These are phyloP conservation scores for Magnolia changhungtana DNA, from an alignment of 164 flowering plant species.

Conservation along the genomic window DNA sequence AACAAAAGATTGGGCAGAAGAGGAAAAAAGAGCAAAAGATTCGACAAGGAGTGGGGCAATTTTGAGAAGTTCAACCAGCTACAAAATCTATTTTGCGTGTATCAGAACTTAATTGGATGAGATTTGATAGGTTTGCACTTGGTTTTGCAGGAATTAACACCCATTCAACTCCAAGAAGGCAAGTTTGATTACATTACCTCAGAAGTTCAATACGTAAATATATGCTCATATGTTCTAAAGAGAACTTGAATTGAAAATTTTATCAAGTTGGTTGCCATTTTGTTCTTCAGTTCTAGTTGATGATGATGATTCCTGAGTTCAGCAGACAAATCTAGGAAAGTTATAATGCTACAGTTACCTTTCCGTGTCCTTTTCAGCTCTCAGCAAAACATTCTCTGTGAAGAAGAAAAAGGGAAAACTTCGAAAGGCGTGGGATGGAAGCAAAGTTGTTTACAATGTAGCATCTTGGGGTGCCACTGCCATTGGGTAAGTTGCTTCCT, in stretches of 20 bases:
- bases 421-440: slow-evolving; percentile 89
- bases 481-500: slow-evolving; percentile 57
- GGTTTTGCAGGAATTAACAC: slow-evolving; percentile 70
- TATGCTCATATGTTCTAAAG: too few species aligned
- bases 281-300: too few species aligned
- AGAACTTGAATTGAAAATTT: too few species aligned
- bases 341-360: neutral
- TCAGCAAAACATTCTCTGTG: slow-evolving; percentile 75
- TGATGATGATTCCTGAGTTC: too few species aligned
- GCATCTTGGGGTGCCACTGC: slow-evolving; percentile 99
- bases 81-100: too few species aligned
- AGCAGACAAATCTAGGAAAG: too few species aligned
- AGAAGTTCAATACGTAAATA: neutral
- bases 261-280: too few species aligned
- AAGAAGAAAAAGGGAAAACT: slow-evolving; percentile 89
- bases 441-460: slow-evolving; percentile 83
- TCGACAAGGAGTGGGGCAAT: too few species aligned
- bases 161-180: slow-evolving; percentile 94
- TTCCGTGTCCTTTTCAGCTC: slow-evolving; percentile 41
- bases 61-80: too few species aligned
- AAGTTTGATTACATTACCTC: slow-evolving; percentile 8
- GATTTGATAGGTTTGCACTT: neutral
- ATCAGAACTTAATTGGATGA: too few species aligned
- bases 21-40: too few species aligned
- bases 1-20: too few species aligned